These are phyloP conservation scores for Xanthoconium separans DNA, from an alignment of 1,284 basidiomycete genomes.

Conservation along the genomic window DNA sequence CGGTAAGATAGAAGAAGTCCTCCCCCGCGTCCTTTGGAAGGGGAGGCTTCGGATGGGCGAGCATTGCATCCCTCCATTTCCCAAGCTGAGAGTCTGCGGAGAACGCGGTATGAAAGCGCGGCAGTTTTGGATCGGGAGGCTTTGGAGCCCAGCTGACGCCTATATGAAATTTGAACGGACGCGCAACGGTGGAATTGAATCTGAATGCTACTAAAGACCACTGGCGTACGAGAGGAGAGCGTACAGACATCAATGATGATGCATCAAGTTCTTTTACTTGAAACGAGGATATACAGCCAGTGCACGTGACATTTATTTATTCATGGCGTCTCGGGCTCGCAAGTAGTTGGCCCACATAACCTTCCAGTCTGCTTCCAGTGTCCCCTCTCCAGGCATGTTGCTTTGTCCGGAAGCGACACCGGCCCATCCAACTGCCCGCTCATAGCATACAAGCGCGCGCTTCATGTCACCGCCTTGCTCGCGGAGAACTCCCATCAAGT, in stretches of 20 bases:
- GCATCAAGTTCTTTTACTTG: neutral
- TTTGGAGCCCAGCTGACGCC: slow-evolving; percentile 82
- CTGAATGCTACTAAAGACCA: slow-evolving; percentile 12
- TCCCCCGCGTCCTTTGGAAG: slow-evolving; percentile 60
- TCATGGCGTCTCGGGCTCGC: slow-evolving; percentile 34
- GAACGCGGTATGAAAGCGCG: slow-evolving; percentile 53
- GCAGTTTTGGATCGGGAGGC: slow-evolving; percentile 45
- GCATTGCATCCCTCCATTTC: slow-evolving; percentile 66
- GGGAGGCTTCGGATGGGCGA: slow-evolving; percentile 47
- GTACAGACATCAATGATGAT: slow-evolving; percentile 15
- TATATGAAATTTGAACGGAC: slow-evolving; percentile 68
- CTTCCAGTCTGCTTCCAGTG: slow-evolving; percentile 57
- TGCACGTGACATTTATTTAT: neutral
- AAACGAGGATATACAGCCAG: too few species aligned
- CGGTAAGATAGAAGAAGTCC: slow-evolving; percentile 78
- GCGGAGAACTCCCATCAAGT: slow-evolving; percentile 51
- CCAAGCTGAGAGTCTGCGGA: slow-evolving; percentile 64
- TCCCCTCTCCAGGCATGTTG: slow-evolving; percentile 49
- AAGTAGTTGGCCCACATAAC: slow-evolving; percentile 48
- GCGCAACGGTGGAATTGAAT: slow-evolving; percentile 27
- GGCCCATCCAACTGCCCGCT: slow-evolving; percentile 64
- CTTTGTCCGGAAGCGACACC: slow-evolving; percentile 44
- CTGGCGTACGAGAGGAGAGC: slow-evolving; percentile 1
- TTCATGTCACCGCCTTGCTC: slow-evolving; percentile 39
- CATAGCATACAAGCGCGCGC: slow-evolving; percentile 52